Evolutionary conservation across 2,329 filamentous ascomycete species (phyloP), one percentile per base, ranked within the genome.

Genomic region (Fusarium napiforme): DNA sequence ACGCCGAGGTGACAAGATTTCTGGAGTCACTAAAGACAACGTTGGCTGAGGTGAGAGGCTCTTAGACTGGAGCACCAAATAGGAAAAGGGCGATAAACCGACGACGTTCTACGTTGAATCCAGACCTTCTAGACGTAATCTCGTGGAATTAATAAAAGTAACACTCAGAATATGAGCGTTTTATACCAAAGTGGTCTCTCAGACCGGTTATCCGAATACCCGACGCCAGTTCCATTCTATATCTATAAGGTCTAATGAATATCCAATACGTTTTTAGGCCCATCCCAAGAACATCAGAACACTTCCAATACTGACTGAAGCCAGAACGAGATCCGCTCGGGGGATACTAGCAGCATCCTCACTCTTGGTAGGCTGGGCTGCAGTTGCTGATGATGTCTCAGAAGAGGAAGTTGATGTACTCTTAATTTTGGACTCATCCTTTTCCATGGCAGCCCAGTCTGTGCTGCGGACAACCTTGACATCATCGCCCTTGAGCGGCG

Each of bases 1-100:
- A 97, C 81, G 84, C 89, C 4, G 96, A 99, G 83, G 93, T 97
- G 14, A 92, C 91, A 32, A 88, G 91, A 67, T 94, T 98, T 79
- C 80, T 99, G 76, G 84, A 85, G 26, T 91, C 95, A 75, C 82
- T 98, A 28, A 85, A 84, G 74, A 83, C 80, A 62, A 83, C 83
- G 4, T 76, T 90, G 62, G 82, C 76, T 4, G 85, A 89, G 74
- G 83, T 89, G 30, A 80, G 82, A 72, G 72, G 70, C 14, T 69
- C 61, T 23, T 77, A 67, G 64, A 26, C 26, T 73, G 61, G 62
- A 64, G 11, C 21, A 45, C 37, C 23, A 30, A 39, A 26, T 39
- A 6, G 26, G 57, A 34, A 69, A 56, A 37, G 60, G 28, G 36
- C 18, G 45, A 60, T 52, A 73, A 64, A 75, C 49, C 28, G 39